Percentiles rank a stretch among this genome's conserved stretches.
Conservation (phyloP, 306 rosid species). For the Fragaria vesca region DNA sequence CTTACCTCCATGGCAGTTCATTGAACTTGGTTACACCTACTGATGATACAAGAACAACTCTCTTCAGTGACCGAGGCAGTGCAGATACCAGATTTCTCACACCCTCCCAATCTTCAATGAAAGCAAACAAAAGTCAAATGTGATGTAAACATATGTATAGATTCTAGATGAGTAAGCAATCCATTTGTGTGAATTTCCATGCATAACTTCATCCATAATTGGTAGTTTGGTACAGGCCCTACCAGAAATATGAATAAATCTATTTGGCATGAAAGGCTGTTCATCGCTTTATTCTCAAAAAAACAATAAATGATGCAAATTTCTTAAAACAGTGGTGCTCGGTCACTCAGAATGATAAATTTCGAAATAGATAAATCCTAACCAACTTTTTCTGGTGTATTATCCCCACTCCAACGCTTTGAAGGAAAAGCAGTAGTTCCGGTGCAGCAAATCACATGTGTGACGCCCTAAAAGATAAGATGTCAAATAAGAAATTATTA, state of each 20-base stretch:
- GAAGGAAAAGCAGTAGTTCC: constrained; percentile 99
- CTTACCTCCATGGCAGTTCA: constrained; percentile 97
- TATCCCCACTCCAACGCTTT: constrained; percentile 82
- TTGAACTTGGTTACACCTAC: constrained; percentile 90
- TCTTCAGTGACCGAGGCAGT: constrained; percentile 72
- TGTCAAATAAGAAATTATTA: constrained; percentile 3
- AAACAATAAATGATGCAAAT: background rate
- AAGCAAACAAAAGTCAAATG: constrained; percentile 18
- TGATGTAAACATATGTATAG: background rate
- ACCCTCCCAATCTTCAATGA: constrained; percentile 88
- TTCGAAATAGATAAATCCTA: constrained; percentile 29
- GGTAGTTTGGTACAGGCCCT: too few relatives aligned
- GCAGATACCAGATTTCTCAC: constrained; percentile 81
- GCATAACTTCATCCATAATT: background rate
- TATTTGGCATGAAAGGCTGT: background rate
- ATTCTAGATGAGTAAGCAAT: background rate
- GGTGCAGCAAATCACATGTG: constrained; percentile 93
- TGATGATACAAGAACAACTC: constrained; percentile 91
- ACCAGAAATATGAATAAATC: background rate
- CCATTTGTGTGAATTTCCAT: background rate
- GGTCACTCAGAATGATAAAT: background rate
- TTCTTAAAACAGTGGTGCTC: background rate
- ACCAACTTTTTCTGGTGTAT: constrained; percentile 93
- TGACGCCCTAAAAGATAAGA: constrained; percentile 70
- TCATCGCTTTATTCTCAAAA: background rate